Evolutionary conservation across 257 asterid species (phyloP), one percentile per base, ranked within the genome.

Genomic region (Vinca minor): DNA sequence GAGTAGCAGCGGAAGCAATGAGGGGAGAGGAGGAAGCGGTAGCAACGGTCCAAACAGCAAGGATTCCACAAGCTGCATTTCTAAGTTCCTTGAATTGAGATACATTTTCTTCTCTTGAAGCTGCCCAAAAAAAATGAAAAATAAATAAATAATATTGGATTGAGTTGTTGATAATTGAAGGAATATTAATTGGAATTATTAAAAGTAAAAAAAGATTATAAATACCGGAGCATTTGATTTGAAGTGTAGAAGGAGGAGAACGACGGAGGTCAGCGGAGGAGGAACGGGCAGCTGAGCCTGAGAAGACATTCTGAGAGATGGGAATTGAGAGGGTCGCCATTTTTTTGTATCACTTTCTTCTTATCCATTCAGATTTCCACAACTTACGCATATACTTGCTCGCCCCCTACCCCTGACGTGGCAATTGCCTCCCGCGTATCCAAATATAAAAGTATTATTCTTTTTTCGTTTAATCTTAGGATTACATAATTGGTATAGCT

Each of bases 1-100:
- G 86, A 73, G 45, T 70, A 53, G 92, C 92, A 73, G 95, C 96
- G 53, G 92, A 89, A 73, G 95, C 98, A 73, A 85, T 76, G 6
- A 88, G 90, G 13, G 98, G 98, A 1, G 96, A 84, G 75, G 76
- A 85, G 72, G 94, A 70, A 63, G 76, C 86, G 72, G 94, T 70
- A 63, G 77, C 69, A 23, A 91, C 72, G 32, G 95, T 92, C 85
- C 89, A 91, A 83, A 76, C 92, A 76, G 95, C 95, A 72, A 91
- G 87, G 66, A 86, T 42, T 5, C 98, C 95, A 77, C 87, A 88
- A 67, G 95, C 94, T 28, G 79, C 90, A 73, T 75, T 82, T 55
- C 87, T 86, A 5, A 91, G 73, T 70, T 84, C 84, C 83, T 84
- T 86, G 58, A 82, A 81, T 12, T 69, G 75, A 63, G 64, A 23